Percentiles rank a stretch among this genome's conserved stretches.
These are phyloP conservation scores for Diaporthe australafricana DNA, from an alignment of 2,329 filamentous ascomycete species.

Conservation along the genomic window DNA sequence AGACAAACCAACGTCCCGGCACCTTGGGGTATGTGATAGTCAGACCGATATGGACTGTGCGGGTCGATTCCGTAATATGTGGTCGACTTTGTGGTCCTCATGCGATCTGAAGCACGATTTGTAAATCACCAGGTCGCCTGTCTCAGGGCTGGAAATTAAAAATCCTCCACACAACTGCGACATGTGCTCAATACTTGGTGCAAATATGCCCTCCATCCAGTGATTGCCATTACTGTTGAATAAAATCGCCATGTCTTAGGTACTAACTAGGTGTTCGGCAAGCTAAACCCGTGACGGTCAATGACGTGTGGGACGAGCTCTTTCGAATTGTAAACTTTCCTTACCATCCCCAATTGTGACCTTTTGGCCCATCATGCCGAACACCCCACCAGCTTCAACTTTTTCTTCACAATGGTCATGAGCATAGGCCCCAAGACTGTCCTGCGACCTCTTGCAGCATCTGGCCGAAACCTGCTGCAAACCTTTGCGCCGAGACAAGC, in stretches of 20 bases:
- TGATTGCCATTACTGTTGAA: background rate
- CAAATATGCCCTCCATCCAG: background rate
- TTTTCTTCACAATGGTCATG: constrained; percentile 28
- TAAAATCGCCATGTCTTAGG: background rate
- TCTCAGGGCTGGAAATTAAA: background rate
- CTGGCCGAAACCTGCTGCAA: constrained; percentile 1
- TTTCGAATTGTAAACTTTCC: background rate
- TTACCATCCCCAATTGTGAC: constrained; percentile 15
- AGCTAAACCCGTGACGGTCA: constrained; percentile 30
- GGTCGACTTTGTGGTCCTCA: background rate
- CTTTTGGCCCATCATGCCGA: constrained; percentile 32
- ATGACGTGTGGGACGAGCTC: constrained; percentile 35
- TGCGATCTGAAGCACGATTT: background rate
- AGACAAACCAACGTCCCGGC: constrained; percentile 7
- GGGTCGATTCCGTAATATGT: background rate
- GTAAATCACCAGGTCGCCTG: background rate
- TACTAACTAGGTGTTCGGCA: background rate
- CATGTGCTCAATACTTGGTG: background rate
- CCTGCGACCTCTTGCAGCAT: constrained; percentile 9
- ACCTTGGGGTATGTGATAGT: constrained; percentile 23
- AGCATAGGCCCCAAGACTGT: constrained; percentile 17
- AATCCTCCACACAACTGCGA: background rate
- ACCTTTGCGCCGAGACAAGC: constrained; percentile 8
- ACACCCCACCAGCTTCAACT: background rate
- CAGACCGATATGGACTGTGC: background rate